Base-by-base conservation (phyloP, 1,284 basidiomycete genomes). In the Ceratobasidium papillatum region DNA sequence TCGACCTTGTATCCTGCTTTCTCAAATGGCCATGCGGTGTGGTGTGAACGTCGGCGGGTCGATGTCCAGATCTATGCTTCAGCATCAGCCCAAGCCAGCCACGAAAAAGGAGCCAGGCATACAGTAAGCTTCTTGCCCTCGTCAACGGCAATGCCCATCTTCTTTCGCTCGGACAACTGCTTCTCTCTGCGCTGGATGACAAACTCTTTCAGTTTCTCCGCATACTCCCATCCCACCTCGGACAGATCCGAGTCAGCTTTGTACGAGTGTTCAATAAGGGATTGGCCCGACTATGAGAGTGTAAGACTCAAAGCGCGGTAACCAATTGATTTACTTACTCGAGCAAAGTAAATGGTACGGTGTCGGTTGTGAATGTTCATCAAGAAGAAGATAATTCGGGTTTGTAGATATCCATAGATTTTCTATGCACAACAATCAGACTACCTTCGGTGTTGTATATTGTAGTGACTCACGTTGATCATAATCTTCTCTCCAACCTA, bases 181-280 rank as follows among this genome's bases (percentile, higher is more conserved):
- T 90, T 91, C 25, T 87, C 88, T 36, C 94, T 88, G 54, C 92
- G 86, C 69, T 94, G 90, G 0, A 92, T 85, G 9, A 96, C 92
- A 77, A 95, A 95, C 17, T 95, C 92, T 79, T 93, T 95, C 75
- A 97, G 84, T 49, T 86, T 87, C 79, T 95, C 92, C 0, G 96
- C 91, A 78, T 99, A 99, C 76, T 98, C 95, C 93, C 94, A 95
- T 4, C 97, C 97, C 0, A 92, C 91, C 1, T 94, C 93, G 0
- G 95, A 98, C 8, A 99, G 88, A 80, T 99, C 98, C 0, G 97
- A 96, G 81, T 99, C 97, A 36, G 97, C 96, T 84, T 98, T 98
- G 86, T 97, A 99, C 3, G 96, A 98, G 81, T 99, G 98, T 81
- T 99, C 98, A 77, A 99, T 96, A 74, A 98, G 87, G 5, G 94